phyloP scores from a whole-genome alignment of 768 basidiomycete genomes.

The Rhodotorula taiwanensis region DNA sequence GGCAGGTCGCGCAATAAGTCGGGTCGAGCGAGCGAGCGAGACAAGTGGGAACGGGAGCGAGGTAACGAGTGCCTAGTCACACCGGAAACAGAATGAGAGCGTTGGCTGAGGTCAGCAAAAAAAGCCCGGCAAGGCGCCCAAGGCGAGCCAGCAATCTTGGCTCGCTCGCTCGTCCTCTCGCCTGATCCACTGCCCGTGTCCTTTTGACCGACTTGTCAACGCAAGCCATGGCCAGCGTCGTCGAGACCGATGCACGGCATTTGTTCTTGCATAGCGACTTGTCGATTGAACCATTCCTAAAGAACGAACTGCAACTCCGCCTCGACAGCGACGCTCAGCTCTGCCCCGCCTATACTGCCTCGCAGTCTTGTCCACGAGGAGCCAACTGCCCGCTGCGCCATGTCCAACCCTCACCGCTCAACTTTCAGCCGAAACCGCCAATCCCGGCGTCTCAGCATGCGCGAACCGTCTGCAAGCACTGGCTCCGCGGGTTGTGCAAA shows the following conservation, averaged over 20 bases:
- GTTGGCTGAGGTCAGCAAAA: too few species aligned
- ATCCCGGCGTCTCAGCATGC: conserved; percentile 63
- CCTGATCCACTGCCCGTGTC: not conserved
- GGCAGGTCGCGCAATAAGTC: too few species aligned
- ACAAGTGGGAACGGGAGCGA: not conserved
- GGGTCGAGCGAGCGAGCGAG: not conserved
- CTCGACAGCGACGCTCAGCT: conserved; percentile 70
- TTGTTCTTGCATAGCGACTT: conserved; percentile 24
- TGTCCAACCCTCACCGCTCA: conserved; percentile 65
- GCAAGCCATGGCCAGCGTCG: not conserved
- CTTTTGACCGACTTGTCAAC: not conserved
- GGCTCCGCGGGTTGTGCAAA: conserved; percentile 95
- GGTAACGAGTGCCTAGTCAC: too few species aligned
- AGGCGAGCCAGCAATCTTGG: too few species aligned
- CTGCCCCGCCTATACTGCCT: conserved; percentile 72
- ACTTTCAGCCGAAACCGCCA: conserved; percentile 82
- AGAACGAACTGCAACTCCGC: conserved; percentile 22
- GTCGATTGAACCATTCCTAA: conserved; percentile 36
- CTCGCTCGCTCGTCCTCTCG: not conserved
- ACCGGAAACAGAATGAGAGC: too few species aligned
- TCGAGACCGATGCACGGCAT: not conserved
- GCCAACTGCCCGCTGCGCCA: conserved; percentile 86
- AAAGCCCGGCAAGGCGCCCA: too few species aligned
- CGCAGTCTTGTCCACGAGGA: conserved; percentile 87
- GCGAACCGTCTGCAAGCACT: conserved; percentile 92